Evolutionary conservation across 1,284 basidiomycete genomes (phyloP), one percentile per base, ranked within the genome.

Genomic region (Tausonia pullulans): DNA sequence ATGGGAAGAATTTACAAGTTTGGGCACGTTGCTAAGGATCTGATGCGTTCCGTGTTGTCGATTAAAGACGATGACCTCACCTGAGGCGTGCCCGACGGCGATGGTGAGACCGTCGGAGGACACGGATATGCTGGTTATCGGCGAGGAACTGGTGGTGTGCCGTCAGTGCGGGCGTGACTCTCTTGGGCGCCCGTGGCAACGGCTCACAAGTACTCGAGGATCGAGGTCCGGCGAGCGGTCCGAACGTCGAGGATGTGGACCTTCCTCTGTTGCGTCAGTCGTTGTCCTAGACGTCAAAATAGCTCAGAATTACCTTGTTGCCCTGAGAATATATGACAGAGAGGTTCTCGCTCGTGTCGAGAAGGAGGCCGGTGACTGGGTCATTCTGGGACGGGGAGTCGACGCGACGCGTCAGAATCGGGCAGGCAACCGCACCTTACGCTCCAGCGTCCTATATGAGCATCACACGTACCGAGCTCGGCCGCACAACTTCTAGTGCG

Each of bases 51-150:
- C 14, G 7, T 58, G 57, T 16, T 48, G 56, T 2, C 57, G 11
- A 39, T 58, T 46, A 13, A n/a, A 49, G 9, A 48, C n/a, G 57
- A 14, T n/a, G 4, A 39, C 57, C 41, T 58, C 45, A 3, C 57
- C 57, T 10, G n/a, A 27, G 9, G 46, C 57, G 43, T 58, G 57
- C 39, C 57, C 57, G 0, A 46, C 44, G 2, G 57, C 57, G 2
- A 58, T 7, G 14, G 39, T 13, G 16, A 45, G n/a, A 16, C 57
- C 44, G 44, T 58, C 57, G 5, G 45, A 58, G 8, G 44, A 46
- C 16, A 58, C 45, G 5, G 57, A 58, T 44, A 58, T 58, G 57
- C 49, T 45, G 44, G 40, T 58, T n/a, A 58, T 58, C 16, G 40
- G 41, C n/a, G 57, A 58, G 1, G 57, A 46, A n/a, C 27, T 27